Base-by-base conservation (phyloP, 2,329 filamentous ascomycete species). In the Aspergillus neotritici region DNA sequence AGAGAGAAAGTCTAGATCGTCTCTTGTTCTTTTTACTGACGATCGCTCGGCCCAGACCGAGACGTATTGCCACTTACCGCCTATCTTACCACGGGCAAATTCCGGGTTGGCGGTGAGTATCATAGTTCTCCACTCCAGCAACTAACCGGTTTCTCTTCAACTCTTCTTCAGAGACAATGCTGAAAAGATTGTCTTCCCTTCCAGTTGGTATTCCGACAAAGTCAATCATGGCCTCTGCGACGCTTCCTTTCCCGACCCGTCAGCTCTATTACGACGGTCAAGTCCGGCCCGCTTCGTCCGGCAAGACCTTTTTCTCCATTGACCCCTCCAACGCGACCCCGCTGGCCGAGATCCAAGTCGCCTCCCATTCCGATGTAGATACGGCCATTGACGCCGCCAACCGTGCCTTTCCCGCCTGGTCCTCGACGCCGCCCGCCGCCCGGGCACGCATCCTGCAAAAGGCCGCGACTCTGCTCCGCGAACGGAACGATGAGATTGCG, bases 401-500 rank as follows among this genome's bases (percentile, higher is more conserved):
- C 44, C 71, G 72, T 29, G 87, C 87, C 1, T 94, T 94, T 63
- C 74, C 78, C 3, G 68, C 74, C 31, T 94, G 88, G 88, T 87
- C 87, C 1, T 72, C 77, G 44, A 93, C 83, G 10, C 79, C 87
- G 2, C 75, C 84, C n/a, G 74, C 85, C 48, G 79, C 80, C 57
- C 86, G 88, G 44, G 81, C 87, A 1, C 81, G 86, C 44, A 84
- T 94, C 54, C 79, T 94, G 8, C 83, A 88, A 25, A 81, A 79
- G 61, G 87, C 88, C 3, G 87, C 86, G 13, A 69, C 78, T 36
- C 68, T 94, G 11, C 75, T 94, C 10, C 84, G 87, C 36, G 70
- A 80, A 51, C 80, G 82, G 51, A 94, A 94, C 65, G 85, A 94
- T 58, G 80, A 82, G 44, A 82, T 94, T 33, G 88, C 88, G 39